Base-by-base conservation (phyloP, 2,329 filamentous ascomycete genomes). In the Fusarium pseudograminearum region DNA sequence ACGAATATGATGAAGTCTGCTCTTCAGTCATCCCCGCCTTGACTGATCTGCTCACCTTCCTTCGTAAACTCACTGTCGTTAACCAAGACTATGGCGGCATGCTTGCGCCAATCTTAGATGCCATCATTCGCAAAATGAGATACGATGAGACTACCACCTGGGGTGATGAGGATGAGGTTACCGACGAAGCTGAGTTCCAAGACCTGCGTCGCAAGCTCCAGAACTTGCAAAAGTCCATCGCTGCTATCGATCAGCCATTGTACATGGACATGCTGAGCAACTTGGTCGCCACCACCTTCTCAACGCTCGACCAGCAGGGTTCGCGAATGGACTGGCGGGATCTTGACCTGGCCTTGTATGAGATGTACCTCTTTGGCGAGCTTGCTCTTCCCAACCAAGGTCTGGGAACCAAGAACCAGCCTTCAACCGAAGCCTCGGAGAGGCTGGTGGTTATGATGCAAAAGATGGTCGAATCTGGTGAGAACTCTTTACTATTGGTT, bases 1-100 rank as follows among this genome's bases (percentile, higher is more conserved):
- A 99, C 80, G 94, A 99, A 78, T 99, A 97, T 79, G 96, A 99
- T 79, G 96, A 99, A 82, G 91, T 99, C 72, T 98, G 96, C 84
- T 97, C 94, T 36, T 96, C 93, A 15, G 93, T 98, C 61, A 97
- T 99, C 66, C 93, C 94, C 24, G 95, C 93, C 38, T 88, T 98
- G 57, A 97, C 93, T 50, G 97, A 99, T 75, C 87, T 98, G 50
- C 87, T 99, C 65, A 94, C 93, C 30, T 95, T 97, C 78, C 87
- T 98, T 70, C 91, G 96, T 60, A 97, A 94, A 80, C 84, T 94
- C 38, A 87, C 90, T 15, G 85, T 89, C 22, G 84, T 97, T n/a
- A 90, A 92, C 20, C 82, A 86, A 48, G 88, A 92, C 57, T 96
- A 97, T 78, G 85, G 89, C n/a, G 86, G 88, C 53, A 96, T 97